A percentile compares a stretch with the other conserved stretches of the same genome.
Evolutionary conservation across 257 asterid species (phyloP).

Genomic region (Solanum commersonii): DNA sequence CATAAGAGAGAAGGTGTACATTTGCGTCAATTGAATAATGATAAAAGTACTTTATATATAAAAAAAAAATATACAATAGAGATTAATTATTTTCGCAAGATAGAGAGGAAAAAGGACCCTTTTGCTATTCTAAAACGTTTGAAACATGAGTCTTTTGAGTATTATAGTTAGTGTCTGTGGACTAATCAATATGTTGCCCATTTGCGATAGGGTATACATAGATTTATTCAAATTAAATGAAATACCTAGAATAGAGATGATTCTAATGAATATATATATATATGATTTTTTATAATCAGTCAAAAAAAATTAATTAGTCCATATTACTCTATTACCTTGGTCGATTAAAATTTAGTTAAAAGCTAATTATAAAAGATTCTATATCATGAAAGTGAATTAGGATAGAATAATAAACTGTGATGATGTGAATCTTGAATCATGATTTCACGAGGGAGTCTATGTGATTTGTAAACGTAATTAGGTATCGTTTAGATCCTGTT

Average conservation of each 20-base stretch:
- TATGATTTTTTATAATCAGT: no score
- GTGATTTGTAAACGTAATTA: neutral
- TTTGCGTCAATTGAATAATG: neutral
- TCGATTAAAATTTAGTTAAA: no score
- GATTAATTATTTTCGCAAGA: neutral
- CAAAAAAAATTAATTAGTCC: no score
- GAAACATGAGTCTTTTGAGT: neutral
- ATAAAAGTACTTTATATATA: neutral
- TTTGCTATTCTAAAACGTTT: neutral
- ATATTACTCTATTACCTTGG: no score
- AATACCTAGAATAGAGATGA: neutral
- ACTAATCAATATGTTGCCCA: neutral
- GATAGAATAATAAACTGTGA: no score
- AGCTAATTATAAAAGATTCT: no score
- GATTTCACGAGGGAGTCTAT: neutral
- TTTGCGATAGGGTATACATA: no score
- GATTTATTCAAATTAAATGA: no score
- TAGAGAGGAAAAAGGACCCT: no score
- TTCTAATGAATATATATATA: neutral
- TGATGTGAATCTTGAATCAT: neutral
- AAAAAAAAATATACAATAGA: neutral
- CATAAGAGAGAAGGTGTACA: neutral
- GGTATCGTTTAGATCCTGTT: neutral
- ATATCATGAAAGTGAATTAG: neutral
- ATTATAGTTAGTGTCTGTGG: neutral